These are phyloP conservation scores for Neonectria coccinea DNA, from an alignment of 2,329 filamentous ascomycete species.

Conservation along the genomic window DNA sequence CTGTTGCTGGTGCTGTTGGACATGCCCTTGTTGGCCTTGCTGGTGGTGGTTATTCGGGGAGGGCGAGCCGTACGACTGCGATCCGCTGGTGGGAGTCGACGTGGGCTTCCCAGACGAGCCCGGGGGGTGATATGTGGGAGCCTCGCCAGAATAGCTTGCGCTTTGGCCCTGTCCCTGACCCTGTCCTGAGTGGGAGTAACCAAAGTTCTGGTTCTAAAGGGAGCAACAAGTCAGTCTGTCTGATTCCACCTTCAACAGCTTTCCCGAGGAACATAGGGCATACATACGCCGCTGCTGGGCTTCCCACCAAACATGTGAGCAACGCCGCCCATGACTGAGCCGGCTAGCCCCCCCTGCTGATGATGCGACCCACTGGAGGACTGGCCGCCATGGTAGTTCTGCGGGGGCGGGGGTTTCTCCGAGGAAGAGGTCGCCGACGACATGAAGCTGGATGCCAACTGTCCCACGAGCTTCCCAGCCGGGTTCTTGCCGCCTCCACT, in stretches of 20 bases:
- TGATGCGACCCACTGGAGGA: conserved; percentile 53
- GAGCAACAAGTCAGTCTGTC: conserved; percentile 28
- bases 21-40: conserved; percentile 15
- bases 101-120: conserved; percentile 45
- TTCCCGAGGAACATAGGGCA: not conserved
- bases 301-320: conserved; percentile 65
- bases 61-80: conserved; percentile 45
- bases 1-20: conserved; percentile 16
- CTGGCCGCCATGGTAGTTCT: conserved; percentile 64
- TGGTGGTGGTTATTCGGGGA: conserved; percentile 47
- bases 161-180: conserved; percentile 57
- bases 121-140: conserved; percentile 62
- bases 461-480: conserved; percentile 67
- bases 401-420: conserved; percentile 59
- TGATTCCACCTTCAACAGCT: conserved; percentile 5
- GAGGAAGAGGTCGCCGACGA: conserved; percentile 53
- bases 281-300: conserved; percentile 52
- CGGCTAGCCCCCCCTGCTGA: conserved; percentile 62
- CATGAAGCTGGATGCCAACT: conserved; percentile 68
- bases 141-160: conserved; percentile 70
- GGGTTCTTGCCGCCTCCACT: conserved; percentile 55
- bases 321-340: conserved; percentile 66
- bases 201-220: conserved; percentile 67
- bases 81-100: conserved; percentile 42
- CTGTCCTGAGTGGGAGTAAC: conserved; percentile 69